These are phyloP conservation scores for Lachnellula occidentalis DNA, from an alignment of 2,329 filamentous ascomycete genomes.

Conservation along the genomic window DNA sequence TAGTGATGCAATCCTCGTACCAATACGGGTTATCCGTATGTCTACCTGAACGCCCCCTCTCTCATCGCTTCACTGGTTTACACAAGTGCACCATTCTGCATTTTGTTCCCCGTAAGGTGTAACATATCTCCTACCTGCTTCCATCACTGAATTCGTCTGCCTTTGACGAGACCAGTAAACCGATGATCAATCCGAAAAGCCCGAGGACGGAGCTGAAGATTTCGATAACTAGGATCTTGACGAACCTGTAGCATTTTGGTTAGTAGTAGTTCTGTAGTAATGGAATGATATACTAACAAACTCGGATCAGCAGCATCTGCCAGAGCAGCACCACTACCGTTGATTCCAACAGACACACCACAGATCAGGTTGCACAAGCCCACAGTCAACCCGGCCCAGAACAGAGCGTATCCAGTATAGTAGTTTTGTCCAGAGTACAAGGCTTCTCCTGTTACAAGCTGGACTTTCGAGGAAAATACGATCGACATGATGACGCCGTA, in stretches of 20 bases:
- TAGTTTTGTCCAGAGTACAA: slow-evolving; percentile 73
- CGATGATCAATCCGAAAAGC: slow-evolving; percentile 92
- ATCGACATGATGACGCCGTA: slow-evolving; percentile 99
- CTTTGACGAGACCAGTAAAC: slow-evolving; percentile 80
- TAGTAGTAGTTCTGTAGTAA: neutral
- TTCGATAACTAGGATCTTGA: slow-evolving; percentile 98
- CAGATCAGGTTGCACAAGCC: slow-evolving; percentile 95
- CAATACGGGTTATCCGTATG: slow-evolving; percentile 11
- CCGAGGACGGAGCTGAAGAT: slow-evolving; percentile 98
- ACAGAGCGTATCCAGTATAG: slow-evolving; percentile 92
- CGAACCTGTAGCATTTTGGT: slow-evolving; percentile 59
- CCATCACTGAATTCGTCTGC: slow-evolving; percentile 49
- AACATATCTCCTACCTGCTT: no score
- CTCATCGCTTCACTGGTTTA: slow-evolving; percentile 17
- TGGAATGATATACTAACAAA: slow-evolving; percentile 55
- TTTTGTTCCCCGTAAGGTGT: slow-evolving; percentile 40
- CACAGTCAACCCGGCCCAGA: slow-evolving; percentile 93
- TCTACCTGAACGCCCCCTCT: slow-evolving; percentile 22
- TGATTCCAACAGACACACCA: slow-evolving; percentile 94
- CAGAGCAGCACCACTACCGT: slow-evolving; percentile 91
- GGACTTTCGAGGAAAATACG: slow-evolving; percentile 88
- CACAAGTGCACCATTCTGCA: slow-evolving; percentile 8
- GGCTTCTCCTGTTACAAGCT: slow-evolving; percentile 55
- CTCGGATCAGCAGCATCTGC: slow-evolving; percentile 90
- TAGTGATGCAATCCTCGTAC: slow-evolving; percentile 13